Conservation (phyloP, 805 yeast species). For the Cyberlindnera nakhonratchasimensis region DNA sequence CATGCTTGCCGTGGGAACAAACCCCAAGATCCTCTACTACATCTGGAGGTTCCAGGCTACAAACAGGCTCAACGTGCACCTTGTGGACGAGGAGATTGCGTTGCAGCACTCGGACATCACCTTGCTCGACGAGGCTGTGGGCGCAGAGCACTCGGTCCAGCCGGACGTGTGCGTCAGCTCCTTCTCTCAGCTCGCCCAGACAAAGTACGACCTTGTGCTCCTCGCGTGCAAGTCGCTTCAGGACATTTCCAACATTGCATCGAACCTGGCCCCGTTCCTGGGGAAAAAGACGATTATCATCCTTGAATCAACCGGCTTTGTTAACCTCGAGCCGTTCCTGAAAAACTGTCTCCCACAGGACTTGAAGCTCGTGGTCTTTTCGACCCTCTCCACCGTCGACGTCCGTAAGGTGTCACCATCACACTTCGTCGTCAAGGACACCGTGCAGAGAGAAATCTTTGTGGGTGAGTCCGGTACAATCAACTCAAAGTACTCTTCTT, state of each 20-base stretch:
- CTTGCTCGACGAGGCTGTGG: conserved; percentile 6
- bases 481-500: conserved; percentile 37
- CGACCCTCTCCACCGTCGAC: conserved; percentile 22
- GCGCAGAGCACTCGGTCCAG: not conserved
- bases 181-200: conserved; percentile 5
- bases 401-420: conserved; percentile 17
- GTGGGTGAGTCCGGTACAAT: conserved; percentile 40
- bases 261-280: conserved; percentile 36
- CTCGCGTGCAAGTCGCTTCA: conserved; percentile 48
- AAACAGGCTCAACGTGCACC: conserved; percentile 37
- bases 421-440: conserved; percentile 22
- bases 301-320: conserved; percentile 68
- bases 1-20: conserved; percentile 45
- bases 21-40: conserved; percentile 57
- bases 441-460: conserved; percentile 16
- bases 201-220: conserved; percentile 42
- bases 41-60: conserved; percentile 54
- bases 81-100: conserved; percentile 34
- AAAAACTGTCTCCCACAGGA: conserved; percentile 51
- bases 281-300: conserved; percentile 48
- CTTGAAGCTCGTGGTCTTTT: conserved; percentile 22
- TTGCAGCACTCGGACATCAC: not conserved
- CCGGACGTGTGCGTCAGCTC: conserved; percentile 4
- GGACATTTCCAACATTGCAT: conserved; percentile 43
- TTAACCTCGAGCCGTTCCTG: conserved; percentile 69